Conservation (phyloP, 768 basidiomycete species). For the Guyanaporus albipodus region DNA sequence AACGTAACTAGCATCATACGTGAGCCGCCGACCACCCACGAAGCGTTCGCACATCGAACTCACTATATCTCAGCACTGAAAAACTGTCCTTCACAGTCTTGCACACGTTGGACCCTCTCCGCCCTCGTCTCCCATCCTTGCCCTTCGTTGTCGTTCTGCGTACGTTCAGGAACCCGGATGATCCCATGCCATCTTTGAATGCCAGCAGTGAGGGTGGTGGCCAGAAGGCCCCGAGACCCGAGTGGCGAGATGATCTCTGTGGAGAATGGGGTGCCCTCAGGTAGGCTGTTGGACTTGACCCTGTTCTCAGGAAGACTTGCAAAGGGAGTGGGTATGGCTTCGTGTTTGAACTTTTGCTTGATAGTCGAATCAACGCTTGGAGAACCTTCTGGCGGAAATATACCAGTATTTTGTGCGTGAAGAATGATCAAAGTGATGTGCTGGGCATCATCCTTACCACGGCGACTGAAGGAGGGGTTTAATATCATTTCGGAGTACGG, state of each 20-base stretch:
- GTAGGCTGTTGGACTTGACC: slow-evolving; percentile 2
- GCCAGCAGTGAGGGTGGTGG: slow-evolving; percentile 31
- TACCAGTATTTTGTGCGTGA: slow-evolving; percentile 11
- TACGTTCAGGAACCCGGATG: slow-evolving; percentile 41
- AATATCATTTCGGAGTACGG: neutral
- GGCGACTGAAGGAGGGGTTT: slow-evolving; percentile 39
- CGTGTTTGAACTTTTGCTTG: slow-evolving; percentile 5
- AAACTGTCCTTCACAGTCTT: slow-evolving; percentile 35
- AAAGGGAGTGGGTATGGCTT: slow-evolving; percentile 17
- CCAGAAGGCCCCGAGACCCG: slow-evolving; percentile 43
- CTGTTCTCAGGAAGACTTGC: slow-evolving; percentile 9
- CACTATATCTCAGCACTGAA: slow-evolving; percentile 34
- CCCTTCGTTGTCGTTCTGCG: slow-evolving; percentile 4
- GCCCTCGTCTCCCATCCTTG: slow-evolving; percentile 28
- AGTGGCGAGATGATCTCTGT: slow-evolving; percentile 42
- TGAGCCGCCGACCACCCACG: neutral
- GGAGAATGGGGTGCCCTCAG: slow-evolving; percentile 28
- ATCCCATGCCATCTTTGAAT: slow-evolving; percentile 49
- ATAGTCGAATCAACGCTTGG: slow-evolving; percentile 15
- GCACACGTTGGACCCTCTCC: slow-evolving; percentile 25
- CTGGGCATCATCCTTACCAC: slow-evolving; percentile 30
- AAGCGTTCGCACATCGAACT: neutral
- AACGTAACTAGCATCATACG: slow-evolving; percentile 13
- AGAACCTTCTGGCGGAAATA: slow-evolving; percentile 15
- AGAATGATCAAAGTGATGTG: slow-evolving; percentile 14